These are phyloP conservation scores for Carallia pectinifolia DNA, from an alignment of 345 rosid genomes.

Conservation along the genomic window DNA sequence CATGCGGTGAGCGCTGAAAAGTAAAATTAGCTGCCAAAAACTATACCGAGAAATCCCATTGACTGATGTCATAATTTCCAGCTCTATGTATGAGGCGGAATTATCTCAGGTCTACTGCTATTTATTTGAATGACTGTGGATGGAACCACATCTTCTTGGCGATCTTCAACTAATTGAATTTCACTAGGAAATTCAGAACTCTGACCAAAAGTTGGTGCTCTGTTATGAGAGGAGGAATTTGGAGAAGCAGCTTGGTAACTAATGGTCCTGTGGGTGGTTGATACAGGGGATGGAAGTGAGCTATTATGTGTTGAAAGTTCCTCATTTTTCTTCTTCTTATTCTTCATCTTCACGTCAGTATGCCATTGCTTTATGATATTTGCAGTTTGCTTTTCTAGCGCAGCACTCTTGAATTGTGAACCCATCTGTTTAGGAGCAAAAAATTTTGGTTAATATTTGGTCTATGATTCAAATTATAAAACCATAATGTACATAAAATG, in stretches of 20 bases:
- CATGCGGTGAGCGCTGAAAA: too few relatives aligned
- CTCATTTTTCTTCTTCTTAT: conserved; percentile 21
- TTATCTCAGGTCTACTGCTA: neutral
- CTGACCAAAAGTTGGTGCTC: conserved; percentile 18
- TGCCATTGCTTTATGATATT: conserved; percentile 38
- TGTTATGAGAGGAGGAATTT: conserved; percentile 13
- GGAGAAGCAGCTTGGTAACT: neutral
- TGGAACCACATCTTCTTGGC: neutral
- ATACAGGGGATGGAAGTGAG: neutral
- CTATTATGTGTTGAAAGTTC: neutral
- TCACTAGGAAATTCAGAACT: neutral
- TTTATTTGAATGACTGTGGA: neutral
- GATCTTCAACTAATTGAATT: conserved; percentile 3
- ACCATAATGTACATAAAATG: neutral
- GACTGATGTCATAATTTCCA: too few relatives aligned
- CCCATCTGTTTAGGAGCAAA: conserved; percentile 36
- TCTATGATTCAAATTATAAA: neutral
- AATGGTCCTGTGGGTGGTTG: conserved; percentile 9
- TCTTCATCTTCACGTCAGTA: conserved; percentile 29
- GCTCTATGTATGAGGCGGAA: too few relatives aligned
- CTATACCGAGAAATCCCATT: too few relatives aligned
- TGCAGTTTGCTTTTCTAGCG: conserved; percentile 30
- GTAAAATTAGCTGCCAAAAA: too few relatives aligned
- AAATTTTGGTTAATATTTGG: neutral
- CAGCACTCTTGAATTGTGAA: conserved; percentile 33